Percentiles rank a stretch among this genome's conserved stretches.
Evolutionary conservation across 1,284 basidiomycete species (phyloP).

Genomic region (Boletellus deceptivus): DNA sequence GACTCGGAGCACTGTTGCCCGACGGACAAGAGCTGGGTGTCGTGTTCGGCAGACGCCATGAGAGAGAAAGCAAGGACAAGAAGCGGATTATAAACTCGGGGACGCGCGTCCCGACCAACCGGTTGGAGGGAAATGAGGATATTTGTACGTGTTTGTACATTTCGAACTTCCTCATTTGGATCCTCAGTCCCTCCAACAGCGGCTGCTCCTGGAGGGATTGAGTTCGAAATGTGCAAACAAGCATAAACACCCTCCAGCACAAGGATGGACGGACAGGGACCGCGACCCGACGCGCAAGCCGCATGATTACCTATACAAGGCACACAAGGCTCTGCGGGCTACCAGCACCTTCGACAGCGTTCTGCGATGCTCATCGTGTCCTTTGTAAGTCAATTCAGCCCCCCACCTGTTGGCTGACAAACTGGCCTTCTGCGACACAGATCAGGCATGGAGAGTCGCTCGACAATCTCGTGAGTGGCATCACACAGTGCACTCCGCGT

Average conservation of each 20-base stretch:
- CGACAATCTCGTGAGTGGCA: slow-evolving; percentile 54
- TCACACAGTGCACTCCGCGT: not conserved
- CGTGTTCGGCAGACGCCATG: slow-evolving; percentile 36
- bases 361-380: slow-evolving; percentile 23
- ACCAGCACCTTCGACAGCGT: slow-evolving; percentile 8
- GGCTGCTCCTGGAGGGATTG: no score
- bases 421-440: slow-evolving; percentile 33
- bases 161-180: no score
- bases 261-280: no score
- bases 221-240: no score
- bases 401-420: slow-evolving; percentile 27
- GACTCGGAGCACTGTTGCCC: slow-evolving; percentile 70
- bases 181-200: no score
- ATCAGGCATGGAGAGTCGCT: slow-evolving; percentile 80
- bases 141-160: no score
- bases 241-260: no score
- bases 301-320: no score
- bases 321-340: not conserved
- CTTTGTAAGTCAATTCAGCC: slow-evolving; percentile 19
- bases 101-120: slow-evolving; percentile 23
- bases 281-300: slow-evolving; percentile 22
- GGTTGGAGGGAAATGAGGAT: no score
- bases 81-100: slow-evolving; percentile 22
- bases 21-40: slow-evolving; percentile 56
- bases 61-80: not conserved